These are phyloP conservation scores for Phaeodactylum tricornutum DNA, from an alignment of 108 stramenopile genomes.

Conservation along the genomic window DNA sequence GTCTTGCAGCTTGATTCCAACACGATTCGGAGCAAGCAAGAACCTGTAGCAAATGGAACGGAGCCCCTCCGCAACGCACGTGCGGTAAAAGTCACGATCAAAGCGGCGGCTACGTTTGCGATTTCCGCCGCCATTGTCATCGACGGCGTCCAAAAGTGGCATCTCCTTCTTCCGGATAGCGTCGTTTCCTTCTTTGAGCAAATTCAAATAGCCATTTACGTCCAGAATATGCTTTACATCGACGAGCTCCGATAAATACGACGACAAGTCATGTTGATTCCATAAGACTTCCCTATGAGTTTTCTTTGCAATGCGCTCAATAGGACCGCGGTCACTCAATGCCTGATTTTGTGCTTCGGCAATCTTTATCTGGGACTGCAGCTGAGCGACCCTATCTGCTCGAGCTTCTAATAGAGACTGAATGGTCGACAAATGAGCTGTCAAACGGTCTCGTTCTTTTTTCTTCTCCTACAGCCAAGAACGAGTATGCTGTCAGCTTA, in stretches of 20 bases:
- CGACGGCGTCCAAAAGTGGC: conserved; percentile 11
- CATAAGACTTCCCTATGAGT: conserved; percentile 52
- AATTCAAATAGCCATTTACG: conserved; percentile 57
- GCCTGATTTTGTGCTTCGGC: conserved; percentile 27
- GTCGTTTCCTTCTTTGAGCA: conserved; percentile 80
- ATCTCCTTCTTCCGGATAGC: conserved; percentile 59
- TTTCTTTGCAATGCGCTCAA: conserved; percentile 40
- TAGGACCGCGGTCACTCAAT: conserved; percentile 30
- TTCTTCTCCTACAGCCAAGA: conserved; percentile 20
- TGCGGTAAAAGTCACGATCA: conserved; percentile 77
- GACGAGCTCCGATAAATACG: conserved; percentile 40
- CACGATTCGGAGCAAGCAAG: conserved; percentile 61
- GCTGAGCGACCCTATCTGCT: conserved; percentile 56
- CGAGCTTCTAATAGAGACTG: conserved; percentile 38
- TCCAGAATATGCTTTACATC: conserved; percentile 67
- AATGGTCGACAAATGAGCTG: conserved; percentile 47
- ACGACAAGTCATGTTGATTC: conserved; percentile 53
- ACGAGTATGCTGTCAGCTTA: not conserved
- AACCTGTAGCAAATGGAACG: conserved; percentile 69
- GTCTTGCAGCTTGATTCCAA: conserved; percentile 76
- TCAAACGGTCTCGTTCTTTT: conserved; percentile 34
- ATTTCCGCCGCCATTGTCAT: conserved; percentile 21
- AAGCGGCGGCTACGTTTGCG: conserved; percentile 68
- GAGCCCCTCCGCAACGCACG: conserved; percentile 71
- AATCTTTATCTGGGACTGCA: conserved; percentile 24